Evolutionary conservation across 2,329 filamentous ascomycete genomes (phyloP).

Genomic region (Macrophomina phaseolina): DNA sequence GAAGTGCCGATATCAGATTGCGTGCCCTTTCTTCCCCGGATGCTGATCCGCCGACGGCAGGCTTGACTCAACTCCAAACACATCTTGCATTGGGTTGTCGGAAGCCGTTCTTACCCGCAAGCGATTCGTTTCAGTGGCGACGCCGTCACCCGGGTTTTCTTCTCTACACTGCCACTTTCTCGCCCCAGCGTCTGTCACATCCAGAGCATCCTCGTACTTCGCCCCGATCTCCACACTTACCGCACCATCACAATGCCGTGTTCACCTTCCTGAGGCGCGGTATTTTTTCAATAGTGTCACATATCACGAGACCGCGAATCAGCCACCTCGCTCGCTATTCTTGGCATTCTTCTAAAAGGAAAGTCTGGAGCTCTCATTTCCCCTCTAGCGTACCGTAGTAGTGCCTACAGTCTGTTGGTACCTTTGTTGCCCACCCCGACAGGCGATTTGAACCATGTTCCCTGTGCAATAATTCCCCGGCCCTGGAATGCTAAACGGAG

Average conservation of each 20-base stretch:
- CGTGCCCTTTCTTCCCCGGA: not conserved
- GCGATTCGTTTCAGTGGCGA: constrained; percentile 14
- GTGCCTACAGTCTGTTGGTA: not conserved
- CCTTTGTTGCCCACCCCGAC: not conserved
- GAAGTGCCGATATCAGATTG: not conserved
- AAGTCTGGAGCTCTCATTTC: constrained; percentile 1
- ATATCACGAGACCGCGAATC: constrained; percentile 3
- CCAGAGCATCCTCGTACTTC: not conserved
- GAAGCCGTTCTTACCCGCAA: constrained; percentile 8
- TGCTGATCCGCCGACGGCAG: not conserved
- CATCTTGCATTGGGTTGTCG: not conserved
- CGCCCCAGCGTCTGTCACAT: not conserved
- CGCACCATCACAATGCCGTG: not conserved
- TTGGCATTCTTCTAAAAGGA: not conserved
- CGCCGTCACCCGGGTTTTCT: not conserved
- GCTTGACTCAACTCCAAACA: not conserved
- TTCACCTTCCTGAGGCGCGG: not conserved
- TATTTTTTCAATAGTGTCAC: constrained; percentile 8
- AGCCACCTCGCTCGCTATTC: constrained; percentile 9
- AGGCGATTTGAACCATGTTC: not conserved
- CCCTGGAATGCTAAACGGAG: not conserved
- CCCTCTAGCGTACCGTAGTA: not conserved
- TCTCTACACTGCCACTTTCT: not conserved
- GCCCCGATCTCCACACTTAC: not conserved
- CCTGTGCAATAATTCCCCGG: not conserved